Conservation (phyloP, 1,284 basidiomycete genomes). For the Sphaerobolus stellatus region DNA sequence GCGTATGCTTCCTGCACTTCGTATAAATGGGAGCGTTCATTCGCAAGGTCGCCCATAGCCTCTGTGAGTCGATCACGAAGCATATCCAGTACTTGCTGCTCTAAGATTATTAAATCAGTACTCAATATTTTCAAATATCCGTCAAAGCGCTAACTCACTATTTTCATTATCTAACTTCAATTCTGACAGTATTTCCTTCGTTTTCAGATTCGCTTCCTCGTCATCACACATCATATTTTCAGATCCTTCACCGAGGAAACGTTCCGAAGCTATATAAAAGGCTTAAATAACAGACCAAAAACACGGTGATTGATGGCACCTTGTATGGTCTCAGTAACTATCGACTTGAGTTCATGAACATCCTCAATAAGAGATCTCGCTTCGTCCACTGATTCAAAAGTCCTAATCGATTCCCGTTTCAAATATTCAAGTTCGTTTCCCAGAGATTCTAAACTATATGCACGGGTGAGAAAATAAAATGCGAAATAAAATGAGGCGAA, state of each 20-base stretch:
- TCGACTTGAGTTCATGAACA: constrained; percentile 2
- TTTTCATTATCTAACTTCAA: constrained; percentile 5
- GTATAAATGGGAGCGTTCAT: neutral
- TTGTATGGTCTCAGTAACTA: constrained; percentile 5
- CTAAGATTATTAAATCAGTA: neutral
- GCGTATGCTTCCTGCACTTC: constrained; percentile 10
- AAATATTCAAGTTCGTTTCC: constrained; percentile 3
- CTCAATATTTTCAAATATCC: neutral
- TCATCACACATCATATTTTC: neutral
- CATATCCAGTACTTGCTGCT: constrained; percentile 12
- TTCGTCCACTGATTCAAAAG: constrained; percentile 3
- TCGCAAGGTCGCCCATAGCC: constrained; percentile 5
- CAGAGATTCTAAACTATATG: constrained; percentile 3
- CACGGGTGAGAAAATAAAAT: neutral
- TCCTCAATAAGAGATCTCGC: constrained; percentile 2
- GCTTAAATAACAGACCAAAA: neutral
- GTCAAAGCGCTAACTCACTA: constrained; percentile 4
- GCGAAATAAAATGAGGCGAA: neutral
- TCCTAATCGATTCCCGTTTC: constrained; percentile 3
- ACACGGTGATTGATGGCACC: neutral
- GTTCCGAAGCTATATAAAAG: neutral
- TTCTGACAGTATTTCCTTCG: constrained; percentile 1
- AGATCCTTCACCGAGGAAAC: neutral
- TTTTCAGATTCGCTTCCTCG: neutral
- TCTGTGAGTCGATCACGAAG: constrained; percentile 11